Base-by-base conservation (phyloP, 2,329 filamentous ascomycete genomes). In the Leptoxyphium fumago region DNA sequence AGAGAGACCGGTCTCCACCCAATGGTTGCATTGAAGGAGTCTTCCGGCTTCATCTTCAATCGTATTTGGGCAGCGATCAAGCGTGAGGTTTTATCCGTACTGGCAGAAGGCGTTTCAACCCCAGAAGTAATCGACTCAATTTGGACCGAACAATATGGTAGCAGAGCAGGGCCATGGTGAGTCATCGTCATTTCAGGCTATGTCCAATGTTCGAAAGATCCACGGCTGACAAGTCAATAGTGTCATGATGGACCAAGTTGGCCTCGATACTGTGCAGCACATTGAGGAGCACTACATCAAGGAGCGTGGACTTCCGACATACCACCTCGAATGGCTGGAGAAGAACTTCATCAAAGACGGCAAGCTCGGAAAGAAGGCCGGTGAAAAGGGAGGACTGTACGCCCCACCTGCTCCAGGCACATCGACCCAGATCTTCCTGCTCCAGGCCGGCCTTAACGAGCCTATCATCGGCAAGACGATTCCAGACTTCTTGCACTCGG, bases 21-120 rank as follows among this genome's bases (percentile, higher is more conserved):
- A 0, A 63, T 65, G 17, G 52, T 62, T 4, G 69, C 70, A 0
- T 50, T 61, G 6, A 68, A 66, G 41, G 66, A 75, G 48, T 73
- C 70, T 0, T 73, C 71, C 0, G 68, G 73, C 0, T 70, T 75
- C 48, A 69, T 77, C 30, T 72, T 74, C 51, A 75, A 76, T 43
- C 67, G 73, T 0, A 54, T 76, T 0, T 77, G 73, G 72, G 73
- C 73, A 0, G 73, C 73, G 0, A 62, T 76, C 13, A 75, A 76
- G 54, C 62, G 73, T 2, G 73, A 77, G 49, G 55, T 59, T 0
- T 47, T 76, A 42, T 64, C 55, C 0, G 70, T 75, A 9, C 48
- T 76, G 2, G 61, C 67, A 0, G 72, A 75, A 41, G 72, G 64
- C 0, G 70, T 75, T 0, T 64, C 65, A 0, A 61, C 58, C 0